Percentiles rank a stretch among this genome's conserved stretches.
These are phyloP conservation scores for Sideroxylon spinosum DNA, from an alignment of 179 eudicot genomes.

Conservation along the genomic window DNA sequence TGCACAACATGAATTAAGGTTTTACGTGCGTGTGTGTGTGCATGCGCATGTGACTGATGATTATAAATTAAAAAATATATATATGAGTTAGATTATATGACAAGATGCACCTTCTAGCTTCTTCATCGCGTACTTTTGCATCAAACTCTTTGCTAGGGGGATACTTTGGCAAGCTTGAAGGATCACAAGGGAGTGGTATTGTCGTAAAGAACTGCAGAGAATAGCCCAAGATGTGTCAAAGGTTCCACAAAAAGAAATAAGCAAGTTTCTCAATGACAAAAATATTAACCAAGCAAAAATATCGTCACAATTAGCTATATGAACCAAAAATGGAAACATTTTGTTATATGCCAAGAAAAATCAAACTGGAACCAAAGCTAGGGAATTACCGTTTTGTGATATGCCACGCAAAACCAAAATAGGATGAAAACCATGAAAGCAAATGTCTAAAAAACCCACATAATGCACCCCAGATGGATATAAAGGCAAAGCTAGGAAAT, in stretches of 20 bases:
- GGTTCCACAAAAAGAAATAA: background rate
- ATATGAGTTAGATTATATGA: background rate
- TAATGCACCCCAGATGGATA: background rate
- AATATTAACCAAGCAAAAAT: background rate
- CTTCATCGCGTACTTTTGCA: constrained; percentile 94
- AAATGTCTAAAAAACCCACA: background rate
- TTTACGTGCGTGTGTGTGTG: no score
- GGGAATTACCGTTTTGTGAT: background rate
- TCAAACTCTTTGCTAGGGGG: constrained; percentile 95
- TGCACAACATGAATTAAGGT: background rate
- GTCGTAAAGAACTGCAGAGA: constrained; percentile 64
- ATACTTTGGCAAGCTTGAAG: constrained; percentile 83
- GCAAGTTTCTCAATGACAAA: background rate
- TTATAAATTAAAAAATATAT: background rate
- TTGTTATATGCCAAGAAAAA: no score
- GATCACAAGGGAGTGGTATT: constrained; percentile 84
- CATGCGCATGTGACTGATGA: no score
- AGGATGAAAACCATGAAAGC: background rate
- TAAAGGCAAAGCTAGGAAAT: background rate
- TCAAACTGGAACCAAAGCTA: no score
- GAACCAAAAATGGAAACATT: background rate
- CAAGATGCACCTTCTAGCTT: constrained; percentile 67
- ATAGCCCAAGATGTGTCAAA: constrained; percentile 13
- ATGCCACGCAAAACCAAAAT: background rate
- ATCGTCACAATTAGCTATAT: background rate